Conservation (phyloP, 2,329 filamentous ascomycete species). For the Tricladium varicosporioides region DNA sequence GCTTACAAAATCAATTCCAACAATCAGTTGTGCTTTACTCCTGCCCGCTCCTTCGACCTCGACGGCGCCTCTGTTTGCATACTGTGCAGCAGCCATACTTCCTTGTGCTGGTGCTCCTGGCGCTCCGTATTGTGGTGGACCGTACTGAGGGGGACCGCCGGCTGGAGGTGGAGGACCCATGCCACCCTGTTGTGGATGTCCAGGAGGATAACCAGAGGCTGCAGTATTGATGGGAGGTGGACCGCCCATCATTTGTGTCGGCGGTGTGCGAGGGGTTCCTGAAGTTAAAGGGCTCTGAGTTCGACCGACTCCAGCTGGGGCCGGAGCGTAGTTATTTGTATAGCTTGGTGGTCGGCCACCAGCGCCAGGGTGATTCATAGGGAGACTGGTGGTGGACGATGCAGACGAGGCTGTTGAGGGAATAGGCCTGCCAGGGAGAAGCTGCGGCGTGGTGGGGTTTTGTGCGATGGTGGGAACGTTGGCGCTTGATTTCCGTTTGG, state of each 20-base stretch:
- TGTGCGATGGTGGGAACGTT: constrained; percentile 44
- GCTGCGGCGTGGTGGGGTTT: constrained; percentile 30
- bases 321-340: constrained; percentile 52
- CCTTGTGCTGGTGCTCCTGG: constrained; percentile 22
- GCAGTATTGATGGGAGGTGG: constrained; percentile 67
- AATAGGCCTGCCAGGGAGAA: constrained; percentile 25
- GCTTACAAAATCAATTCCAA: constrained; percentile 96
- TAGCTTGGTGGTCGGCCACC: constrained; percentile 65
- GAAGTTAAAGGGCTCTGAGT: constrained; percentile 41
- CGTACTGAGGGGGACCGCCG: constrained; percentile 34
- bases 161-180: constrained; percentile 33
- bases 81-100: constrained; percentile 28
- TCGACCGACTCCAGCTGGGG: constrained; percentile 48
- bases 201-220: constrained; percentile 58
- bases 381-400: constrained; percentile 50
- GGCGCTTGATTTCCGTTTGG: constrained; percentile 70
- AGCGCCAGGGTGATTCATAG: constrained; percentile 62
- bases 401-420: constrained; percentile 43
- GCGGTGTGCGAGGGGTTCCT: constrained; percentile 32
- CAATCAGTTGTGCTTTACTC: constrained; percentile 95
- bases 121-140: constrained; percentile 32
- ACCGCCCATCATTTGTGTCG: constrained; percentile 47
- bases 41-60: constrained; percentile 87
- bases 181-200: constrained; percentile 42
- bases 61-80: constrained; percentile 42